Conservation (phyloP, 306 rosid genomes). For the Albizia julibrissin region DNA sequence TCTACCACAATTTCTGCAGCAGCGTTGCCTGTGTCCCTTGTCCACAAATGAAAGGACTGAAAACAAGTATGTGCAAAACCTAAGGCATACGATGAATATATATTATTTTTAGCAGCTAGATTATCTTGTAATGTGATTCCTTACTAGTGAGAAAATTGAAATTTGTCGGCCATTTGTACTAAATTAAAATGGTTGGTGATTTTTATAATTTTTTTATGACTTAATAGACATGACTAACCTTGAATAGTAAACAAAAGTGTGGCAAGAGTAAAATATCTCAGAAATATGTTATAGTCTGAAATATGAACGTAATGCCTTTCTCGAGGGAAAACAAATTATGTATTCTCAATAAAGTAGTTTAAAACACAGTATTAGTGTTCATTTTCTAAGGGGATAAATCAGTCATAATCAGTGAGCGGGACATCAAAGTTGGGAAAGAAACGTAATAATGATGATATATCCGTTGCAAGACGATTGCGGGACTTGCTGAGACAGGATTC, state of each 20-base stretch:
- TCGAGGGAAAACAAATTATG: too few species aligned
- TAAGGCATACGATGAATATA: constrained; percentile 23
- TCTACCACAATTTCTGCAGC: constrained; percentile 45
- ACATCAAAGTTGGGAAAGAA: too few species aligned
- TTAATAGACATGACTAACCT: neutral
- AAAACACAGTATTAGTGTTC: too few species aligned
- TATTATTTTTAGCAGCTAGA: constrained; percentile 21
- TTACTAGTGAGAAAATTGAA: constrained; percentile 37
- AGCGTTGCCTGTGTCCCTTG: constrained; percentile 34
- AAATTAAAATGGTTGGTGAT: constrained; percentile 7
- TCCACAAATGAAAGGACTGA: constrained; percentile 33
- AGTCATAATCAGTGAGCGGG: too few species aligned
- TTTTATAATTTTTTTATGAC: neutral
- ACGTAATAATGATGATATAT: too few species aligned
- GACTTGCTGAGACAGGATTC: too few species aligned
- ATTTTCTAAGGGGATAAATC: too few species aligned
- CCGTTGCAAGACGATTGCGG: too few species aligned
- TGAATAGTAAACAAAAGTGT: neutral
- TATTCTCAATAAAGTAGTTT: too few species aligned
- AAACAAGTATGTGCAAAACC: constrained; percentile 35
- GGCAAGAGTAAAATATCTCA: neutral
- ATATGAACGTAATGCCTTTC: neutral
- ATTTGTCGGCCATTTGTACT: constrained; percentile 24
- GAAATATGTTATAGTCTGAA: neutral
- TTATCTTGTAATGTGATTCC: constrained; percentile 37